Percentiles rank a stretch among this genome's conserved stretches.
Evolutionary conservation across 2,329 filamentous ascomycete species (phyloP).

Genomic region (Fusarium sp.): DNA sequence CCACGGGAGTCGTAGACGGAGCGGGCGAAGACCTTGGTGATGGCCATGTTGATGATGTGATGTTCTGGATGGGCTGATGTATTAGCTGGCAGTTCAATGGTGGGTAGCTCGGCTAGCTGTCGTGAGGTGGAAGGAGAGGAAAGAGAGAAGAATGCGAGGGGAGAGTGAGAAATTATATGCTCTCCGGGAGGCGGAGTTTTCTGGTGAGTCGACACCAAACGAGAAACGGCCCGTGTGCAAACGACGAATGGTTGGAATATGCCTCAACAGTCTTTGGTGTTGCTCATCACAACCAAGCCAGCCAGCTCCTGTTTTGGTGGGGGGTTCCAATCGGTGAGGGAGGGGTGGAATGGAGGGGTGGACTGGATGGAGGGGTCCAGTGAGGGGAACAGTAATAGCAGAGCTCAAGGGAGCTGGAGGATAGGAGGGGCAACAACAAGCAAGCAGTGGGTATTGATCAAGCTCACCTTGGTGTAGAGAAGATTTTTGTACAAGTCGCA

Average conservation of each 20-base stretch:
- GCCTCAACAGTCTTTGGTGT: slow-evolving; percentile 42
- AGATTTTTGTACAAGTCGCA: slow-evolving; percentile 23
- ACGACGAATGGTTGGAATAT: slow-evolving; percentile 40
- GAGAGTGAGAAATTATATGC: slow-evolving; percentile 20
- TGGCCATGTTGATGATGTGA: slow-evolving; percentile 73
- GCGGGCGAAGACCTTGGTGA: slow-evolving; percentile 89
- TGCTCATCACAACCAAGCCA: slow-evolving; percentile 41
- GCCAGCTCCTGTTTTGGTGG: slow-evolving; percentile 42
- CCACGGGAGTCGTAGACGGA: slow-evolving; percentile 98
- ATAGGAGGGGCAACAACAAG: slow-evolving; percentile 23
- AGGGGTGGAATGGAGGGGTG: slow-evolving; percentile 29
- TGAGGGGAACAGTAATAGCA: slow-evolving; percentile 11
- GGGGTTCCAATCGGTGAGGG: slow-evolving; percentile 38
- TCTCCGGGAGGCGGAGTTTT: slow-evolving; percentile 23
- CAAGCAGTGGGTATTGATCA: slow-evolving; percentile 19
- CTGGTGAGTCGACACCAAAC: slow-evolving; percentile 18
- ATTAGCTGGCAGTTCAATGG: slow-evolving; percentile 32
- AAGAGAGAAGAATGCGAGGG: slow-evolving; percentile 23
- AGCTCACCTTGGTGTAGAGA: slow-evolving; percentile 37
- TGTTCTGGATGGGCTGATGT: slow-evolving; percentile 34
- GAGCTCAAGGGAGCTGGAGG: slow-evolving; percentile 1
- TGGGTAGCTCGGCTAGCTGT: slow-evolving; percentile 21
- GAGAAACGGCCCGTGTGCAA: slow-evolving; percentile 26
- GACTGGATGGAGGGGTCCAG: slow-evolving; percentile 14
- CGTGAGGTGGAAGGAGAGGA: slow-evolving; percentile 11